Conservation (phyloP, 257 asterid species). For the Solanum chiquidenum region DNA sequence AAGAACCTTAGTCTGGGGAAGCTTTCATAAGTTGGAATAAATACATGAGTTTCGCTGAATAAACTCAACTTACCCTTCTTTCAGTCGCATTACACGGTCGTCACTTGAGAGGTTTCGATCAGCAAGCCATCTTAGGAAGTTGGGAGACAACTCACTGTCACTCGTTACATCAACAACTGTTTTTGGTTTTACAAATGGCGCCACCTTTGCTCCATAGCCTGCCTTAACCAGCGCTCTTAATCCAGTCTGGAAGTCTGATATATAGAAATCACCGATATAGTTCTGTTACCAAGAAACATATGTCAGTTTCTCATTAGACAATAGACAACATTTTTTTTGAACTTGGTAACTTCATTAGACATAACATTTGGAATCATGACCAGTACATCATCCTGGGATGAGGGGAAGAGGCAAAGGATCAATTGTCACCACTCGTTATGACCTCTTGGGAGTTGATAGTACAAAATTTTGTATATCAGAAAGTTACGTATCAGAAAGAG, state of each 20-base stretch:
- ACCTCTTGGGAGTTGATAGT: background rate
- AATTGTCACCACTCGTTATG: background rate
- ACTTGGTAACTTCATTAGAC: background rate
- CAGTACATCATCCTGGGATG: background rate
- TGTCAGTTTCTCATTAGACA: background rate
- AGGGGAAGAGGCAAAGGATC: background rate
- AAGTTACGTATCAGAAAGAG: background rate
- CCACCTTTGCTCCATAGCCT: constrained; percentile 74
- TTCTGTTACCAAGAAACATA: constrained; percentile 31
- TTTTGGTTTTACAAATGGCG: constrained; percentile 53
- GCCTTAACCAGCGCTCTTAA: constrained; percentile 82
- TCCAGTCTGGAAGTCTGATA: constrained; percentile 83
- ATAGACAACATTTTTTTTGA: background rate
- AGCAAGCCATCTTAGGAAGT: constrained; percentile 54
- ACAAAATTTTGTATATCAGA: background rate
- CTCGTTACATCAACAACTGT: constrained; percentile 52
- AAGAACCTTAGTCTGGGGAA: background rate
- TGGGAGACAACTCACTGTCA: constrained; percentile 41
- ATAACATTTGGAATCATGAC: background rate
- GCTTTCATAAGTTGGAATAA: background rate
- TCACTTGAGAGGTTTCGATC: constrained; percentile 61
- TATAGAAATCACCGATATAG: constrained; percentile 62
- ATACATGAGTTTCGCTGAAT: background rate
- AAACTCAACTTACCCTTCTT: constrained; percentile 58
- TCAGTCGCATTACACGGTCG: constrained; percentile 47